These are phyloP conservation scores for Pharnaceum exiguum DNA, from an alignment of 148 eudicot genomes.

Conservation along the genomic window DNA sequence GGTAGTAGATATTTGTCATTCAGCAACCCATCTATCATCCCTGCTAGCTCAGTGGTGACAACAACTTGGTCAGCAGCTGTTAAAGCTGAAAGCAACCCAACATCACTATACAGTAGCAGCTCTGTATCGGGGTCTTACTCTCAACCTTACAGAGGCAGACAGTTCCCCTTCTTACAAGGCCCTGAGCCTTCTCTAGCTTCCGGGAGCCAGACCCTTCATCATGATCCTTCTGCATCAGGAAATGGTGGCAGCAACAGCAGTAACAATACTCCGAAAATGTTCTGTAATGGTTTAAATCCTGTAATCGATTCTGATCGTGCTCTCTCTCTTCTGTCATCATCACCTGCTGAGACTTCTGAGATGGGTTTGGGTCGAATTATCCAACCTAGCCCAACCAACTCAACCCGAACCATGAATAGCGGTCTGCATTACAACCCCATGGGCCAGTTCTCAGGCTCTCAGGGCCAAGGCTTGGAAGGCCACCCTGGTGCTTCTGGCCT, in stretches of 20 bases:
- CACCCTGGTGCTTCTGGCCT: constrained; percentile 14
- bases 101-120: constrained; percentile 23
- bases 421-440: constrained; percentile 27
- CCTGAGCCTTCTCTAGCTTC: constrained; percentile 25
- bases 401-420: constrained; percentile 21
- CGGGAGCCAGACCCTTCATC: constrained; percentile 36
- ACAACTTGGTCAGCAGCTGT: constrained; percentile 43
- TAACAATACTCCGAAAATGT: constrained; percentile 16
- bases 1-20: constrained; percentile 58
- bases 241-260: constrained; percentile 17
- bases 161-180: constrained; percentile 45
- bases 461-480: constrained; percentile 22
- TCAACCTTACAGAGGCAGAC: constrained; percentile 35
- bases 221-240: constrained; percentile 24
- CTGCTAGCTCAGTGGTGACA: constrained; percentile 34
- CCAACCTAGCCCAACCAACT: constrained; percentile 26
- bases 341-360: constrained; percentile 47
- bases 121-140: constrained; percentile 23
- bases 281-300: constrained; percentile 33
- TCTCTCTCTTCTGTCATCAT: constrained; percentile 99
- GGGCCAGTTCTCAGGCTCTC: constrained; percentile 28
- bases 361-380: constrained; percentile 38
- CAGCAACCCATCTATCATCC: constrained; percentile 34
- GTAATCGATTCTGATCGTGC: constrained; percentile 64
- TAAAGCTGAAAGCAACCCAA: constrained; percentile 36